Evolutionary conservation across 768 basidiomycete species (phyloP).

Genomic region (Auricularia heimuer): DNA sequence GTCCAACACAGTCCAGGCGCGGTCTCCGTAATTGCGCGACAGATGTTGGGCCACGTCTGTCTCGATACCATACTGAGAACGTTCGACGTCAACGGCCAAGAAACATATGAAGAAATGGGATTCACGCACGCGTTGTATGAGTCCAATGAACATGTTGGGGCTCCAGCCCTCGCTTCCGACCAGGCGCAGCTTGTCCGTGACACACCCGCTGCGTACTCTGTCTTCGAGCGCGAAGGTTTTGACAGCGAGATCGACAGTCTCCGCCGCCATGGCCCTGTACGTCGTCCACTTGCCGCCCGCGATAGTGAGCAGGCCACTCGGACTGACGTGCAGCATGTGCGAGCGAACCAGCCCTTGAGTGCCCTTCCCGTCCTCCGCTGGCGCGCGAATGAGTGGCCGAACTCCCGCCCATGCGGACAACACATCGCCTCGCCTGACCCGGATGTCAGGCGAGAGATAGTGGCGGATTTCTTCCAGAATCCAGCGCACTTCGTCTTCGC

Average conservation of each 20-base stretch:
- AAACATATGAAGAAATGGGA: background rate
- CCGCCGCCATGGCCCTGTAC: slow-evolving; percentile 91
- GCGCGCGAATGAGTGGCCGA: slow-evolving; percentile 81
- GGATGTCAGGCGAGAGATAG: slow-evolving; percentile 87
- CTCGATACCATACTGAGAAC: slow-evolving; percentile 68
- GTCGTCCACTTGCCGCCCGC: slow-evolving; percentile 99
- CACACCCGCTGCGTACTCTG: slow-evolving; percentile 48
- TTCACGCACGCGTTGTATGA: slow-evolving; percentile 72
- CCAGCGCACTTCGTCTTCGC: slow-evolving; percentile 95
- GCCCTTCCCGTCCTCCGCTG: slow-evolving; percentile 33
- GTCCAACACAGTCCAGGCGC: slow-evolving; percentile 88
- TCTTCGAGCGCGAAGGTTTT: slow-evolving; percentile 60
- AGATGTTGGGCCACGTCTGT: slow-evolving; percentile 90
- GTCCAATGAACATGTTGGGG: slow-evolving; percentile 91
- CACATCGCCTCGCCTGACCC: slow-evolving; percentile 89
- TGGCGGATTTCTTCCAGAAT: slow-evolving; percentile 85
- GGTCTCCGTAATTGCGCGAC: slow-evolving; percentile 90
- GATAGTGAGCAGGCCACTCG: slow-evolving; percentile 80
- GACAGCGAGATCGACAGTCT: slow-evolving; percentile 83
- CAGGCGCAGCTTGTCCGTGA: slow-evolving; percentile 72
- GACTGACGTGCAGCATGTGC: slow-evolving; percentile 80
- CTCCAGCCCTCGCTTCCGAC: slow-evolving; percentile 93
- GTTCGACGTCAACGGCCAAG: background rate
- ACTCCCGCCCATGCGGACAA: slow-evolving; percentile 92
- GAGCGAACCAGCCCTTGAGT: slow-evolving; percentile 88